phyloP scores from a whole-genome alignment of 2,329 filamentous ascomycete species.

The Calonectria pauciramosa region DNA sequence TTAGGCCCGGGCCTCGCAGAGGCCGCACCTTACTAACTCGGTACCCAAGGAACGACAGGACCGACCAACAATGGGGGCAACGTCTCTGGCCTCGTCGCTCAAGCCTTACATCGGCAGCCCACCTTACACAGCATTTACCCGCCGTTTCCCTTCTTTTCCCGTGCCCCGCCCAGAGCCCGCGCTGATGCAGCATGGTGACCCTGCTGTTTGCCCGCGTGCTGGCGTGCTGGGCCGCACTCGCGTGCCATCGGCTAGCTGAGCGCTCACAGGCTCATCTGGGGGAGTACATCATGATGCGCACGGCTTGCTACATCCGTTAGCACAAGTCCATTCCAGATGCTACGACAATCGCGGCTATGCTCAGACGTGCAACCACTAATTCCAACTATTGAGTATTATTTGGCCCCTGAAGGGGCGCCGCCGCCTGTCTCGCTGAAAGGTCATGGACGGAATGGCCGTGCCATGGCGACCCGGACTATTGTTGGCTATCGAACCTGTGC shows the following conservation, averaged over 20 bases:
- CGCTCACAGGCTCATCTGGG: background rate
- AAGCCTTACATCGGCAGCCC: background rate
- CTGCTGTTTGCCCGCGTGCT: slow-evolving; percentile 3
- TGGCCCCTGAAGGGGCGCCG: slow-evolving; percentile 1
- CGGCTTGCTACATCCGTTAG: background rate
- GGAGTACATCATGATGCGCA: background rate
- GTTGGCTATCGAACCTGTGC: background rate
- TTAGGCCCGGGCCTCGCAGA: background rate
- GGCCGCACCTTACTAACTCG: slow-evolving; percentile 6
- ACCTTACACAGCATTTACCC: slow-evolving; percentile 4
- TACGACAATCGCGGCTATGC: slow-evolving; percentile 1
- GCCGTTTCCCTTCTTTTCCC: slow-evolving; percentile 3
- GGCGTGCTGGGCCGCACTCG: slow-evolving; percentile 19
- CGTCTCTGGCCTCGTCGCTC: background rate
- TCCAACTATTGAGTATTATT: background rate
- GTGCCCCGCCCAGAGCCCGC: background rate
- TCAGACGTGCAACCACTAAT: slow-evolving; percentile 15
- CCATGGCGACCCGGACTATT: slow-evolving; percentile 9
- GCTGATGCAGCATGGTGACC: slow-evolving; percentile 6
- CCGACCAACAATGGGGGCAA: background rate
- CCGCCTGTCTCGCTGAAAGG: slow-evolving; percentile 6
- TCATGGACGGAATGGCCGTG: slow-evolving; percentile 12
- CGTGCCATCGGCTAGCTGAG: slow-evolving; percentile 15
- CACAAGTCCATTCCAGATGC: slow-evolving; percentile 15
- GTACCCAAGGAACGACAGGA: background rate